Percentiles rank a stretch among this genome's conserved stretches.
Conservation (phyloP, 768 basidiomycete species). For the Russula virescens region DNA sequence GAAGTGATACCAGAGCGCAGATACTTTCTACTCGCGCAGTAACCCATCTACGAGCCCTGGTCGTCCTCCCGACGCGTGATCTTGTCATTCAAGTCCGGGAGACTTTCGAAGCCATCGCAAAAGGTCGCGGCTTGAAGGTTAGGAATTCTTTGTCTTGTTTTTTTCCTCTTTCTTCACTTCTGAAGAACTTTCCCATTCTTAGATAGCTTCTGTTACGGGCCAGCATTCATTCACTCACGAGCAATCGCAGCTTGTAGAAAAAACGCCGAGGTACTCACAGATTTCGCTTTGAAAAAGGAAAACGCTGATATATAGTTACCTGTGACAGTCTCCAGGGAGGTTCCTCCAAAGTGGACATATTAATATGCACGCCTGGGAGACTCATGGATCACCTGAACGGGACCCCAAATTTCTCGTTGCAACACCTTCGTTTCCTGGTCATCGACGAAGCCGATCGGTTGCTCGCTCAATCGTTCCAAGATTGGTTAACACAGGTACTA, state of each 20-base stretch:
- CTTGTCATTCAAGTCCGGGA: conserved; percentile 89
- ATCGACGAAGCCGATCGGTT: conserved; percentile 98
- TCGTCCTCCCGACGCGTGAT: conserved; percentile 92
- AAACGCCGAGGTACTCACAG: conserved; percentile 43
- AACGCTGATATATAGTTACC: background rate
- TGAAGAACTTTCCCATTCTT: background rate
- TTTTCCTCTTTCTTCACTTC: no score
- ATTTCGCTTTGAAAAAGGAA: background rate
- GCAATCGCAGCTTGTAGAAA: conserved; percentile 72
- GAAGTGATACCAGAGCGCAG: conserved; percentile 35
- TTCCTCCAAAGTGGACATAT: conserved; percentile 85
- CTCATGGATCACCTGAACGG: conserved; percentile 89
- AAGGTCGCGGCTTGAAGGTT: conserved; percentile 85
- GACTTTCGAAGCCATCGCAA: conserved; percentile 79
- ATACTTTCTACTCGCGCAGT: conserved; percentile 66
- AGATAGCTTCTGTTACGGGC: conserved; percentile 81
- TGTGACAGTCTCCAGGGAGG: conserved; percentile 65
- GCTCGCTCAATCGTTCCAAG: conserved; percentile 91
- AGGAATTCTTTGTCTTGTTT: conserved; percentile 12
- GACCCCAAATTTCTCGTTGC: conserved; percentile 86
- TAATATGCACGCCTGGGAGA: conserved; percentile 94
- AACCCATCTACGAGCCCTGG: conserved; percentile 78
- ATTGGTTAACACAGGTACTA: conserved; percentile 85
- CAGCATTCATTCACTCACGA: conserved; percentile 94
- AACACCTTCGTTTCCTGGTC: conserved; percentile 94